phyloP scores from a whole-genome alignment of 352 stramenopile genomes.

The Phytophthora lateralis region DNA sequence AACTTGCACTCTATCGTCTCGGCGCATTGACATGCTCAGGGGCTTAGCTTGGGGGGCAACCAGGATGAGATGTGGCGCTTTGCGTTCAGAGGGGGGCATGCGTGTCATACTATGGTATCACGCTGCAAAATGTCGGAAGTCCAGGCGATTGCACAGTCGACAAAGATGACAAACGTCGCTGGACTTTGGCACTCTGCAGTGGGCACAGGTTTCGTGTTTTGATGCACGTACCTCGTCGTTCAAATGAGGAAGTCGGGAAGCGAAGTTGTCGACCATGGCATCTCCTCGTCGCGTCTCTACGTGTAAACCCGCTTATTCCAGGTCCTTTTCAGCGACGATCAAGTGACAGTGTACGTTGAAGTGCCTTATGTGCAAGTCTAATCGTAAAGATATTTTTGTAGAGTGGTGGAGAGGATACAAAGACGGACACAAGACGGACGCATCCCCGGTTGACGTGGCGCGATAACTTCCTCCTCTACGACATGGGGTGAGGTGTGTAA shows the following conservation, averaged over 20 bases:
- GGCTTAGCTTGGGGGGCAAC: slow-evolving; percentile 7
- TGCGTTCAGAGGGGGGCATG: slow-evolving; percentile 22
- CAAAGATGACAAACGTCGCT: background rate
- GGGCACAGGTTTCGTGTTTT: background rate
- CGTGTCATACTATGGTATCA: slow-evolving; percentile 9
- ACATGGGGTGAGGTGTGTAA: slow-evolving; percentile 26
- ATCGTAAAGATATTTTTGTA: slow-evolving; percentile 35
- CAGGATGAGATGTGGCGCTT: slow-evolving; percentile 28
- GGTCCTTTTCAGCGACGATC: slow-evolving; percentile 23
- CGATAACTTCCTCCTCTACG: slow-evolving; percentile 16
- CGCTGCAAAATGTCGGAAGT: slow-evolving; percentile 15
- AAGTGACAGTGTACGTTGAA: slow-evolving; percentile 34
- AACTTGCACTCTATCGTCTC: background rate
- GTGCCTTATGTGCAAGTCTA: slow-evolving; percentile 22
- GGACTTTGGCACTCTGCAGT: background rate
- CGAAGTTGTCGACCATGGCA: background rate
- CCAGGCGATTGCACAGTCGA: slow-evolving; percentile 23
- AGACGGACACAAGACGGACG: slow-evolving; percentile 8
- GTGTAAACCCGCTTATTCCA: slow-evolving; percentile 12
- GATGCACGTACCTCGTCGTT: background rate
- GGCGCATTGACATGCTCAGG: slow-evolving; percentile 26
- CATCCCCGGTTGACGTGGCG: slow-evolving; percentile 26
- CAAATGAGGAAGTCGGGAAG: background rate
- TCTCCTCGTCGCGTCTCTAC: slow-evolving; percentile 26
- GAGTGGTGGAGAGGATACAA: slow-evolving; percentile 17